Percentiles rank a stretch among this genome's conserved stretches.
These are phyloP conservation scores for Cylindrotheca closterium DNA, from an alignment of 108 stramenopile genomes.

Conservation along the genomic window DNA sequence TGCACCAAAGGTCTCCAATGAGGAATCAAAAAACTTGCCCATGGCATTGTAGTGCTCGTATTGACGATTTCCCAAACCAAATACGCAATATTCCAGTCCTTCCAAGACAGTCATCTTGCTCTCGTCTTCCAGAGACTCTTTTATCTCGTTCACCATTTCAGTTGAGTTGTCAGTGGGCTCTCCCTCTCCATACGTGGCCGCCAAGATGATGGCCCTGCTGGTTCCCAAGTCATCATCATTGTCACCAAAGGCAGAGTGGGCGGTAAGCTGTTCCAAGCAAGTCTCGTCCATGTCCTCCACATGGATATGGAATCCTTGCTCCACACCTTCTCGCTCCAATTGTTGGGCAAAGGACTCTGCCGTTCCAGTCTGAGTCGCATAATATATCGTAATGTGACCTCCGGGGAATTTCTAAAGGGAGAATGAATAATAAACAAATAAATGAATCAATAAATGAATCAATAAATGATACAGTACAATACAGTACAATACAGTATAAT, in stretches of 20 bases:
- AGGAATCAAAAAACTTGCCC: conserved; percentile 84
- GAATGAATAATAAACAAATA: neutral
- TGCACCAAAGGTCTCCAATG: conserved; percentile 76
- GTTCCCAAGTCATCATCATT: conserved; percentile 16
- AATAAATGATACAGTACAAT: too few species aligned
- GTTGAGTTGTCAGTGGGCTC: conserved; percentile 98
- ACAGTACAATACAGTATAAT: too few species aligned
- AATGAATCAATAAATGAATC: too few species aligned
- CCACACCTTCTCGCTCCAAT: conserved; percentile 72
- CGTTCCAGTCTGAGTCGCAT: conserved; percentile 98
- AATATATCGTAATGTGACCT: conserved; percentile 81
- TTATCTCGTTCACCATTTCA: conserved; percentile 72
- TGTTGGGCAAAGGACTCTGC: conserved; percentile 94
- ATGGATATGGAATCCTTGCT: conserved; percentile 78
- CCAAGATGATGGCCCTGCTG: conserved; percentile 77
- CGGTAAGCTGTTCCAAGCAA: conserved; percentile 48
- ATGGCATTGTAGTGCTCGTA: conserved; percentile 98
- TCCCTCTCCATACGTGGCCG: conserved; percentile 98
- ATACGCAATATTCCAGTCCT: conserved; percentile 82
- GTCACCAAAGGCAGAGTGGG: conserved; percentile 26
- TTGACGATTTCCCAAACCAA: conserved; percentile 97
- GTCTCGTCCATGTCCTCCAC: conserved; percentile 92
- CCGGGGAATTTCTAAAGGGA: conserved; percentile 63
- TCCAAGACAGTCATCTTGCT: conserved; percentile 23
- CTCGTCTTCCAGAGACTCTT: conserved; percentile 20